Evolutionary conservation across 176 grass and related monocot species (phyloP).

Genomic region (Oryza meridionalis): DNA sequence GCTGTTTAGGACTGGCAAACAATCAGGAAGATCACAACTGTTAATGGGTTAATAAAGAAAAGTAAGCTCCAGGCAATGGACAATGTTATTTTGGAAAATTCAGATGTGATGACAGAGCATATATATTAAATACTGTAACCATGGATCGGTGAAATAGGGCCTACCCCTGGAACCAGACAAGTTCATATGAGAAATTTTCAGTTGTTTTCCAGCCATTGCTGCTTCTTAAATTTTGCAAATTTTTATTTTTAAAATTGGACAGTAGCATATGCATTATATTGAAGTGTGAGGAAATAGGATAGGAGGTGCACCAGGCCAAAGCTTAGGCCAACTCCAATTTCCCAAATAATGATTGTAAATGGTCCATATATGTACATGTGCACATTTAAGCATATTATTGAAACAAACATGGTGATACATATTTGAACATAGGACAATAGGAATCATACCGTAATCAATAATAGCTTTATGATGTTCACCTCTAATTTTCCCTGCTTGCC

Average conservation of each 20-base stretch:
- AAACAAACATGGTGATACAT: neutral
- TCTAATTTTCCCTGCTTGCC: neutral
- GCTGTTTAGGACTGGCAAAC: neutral
- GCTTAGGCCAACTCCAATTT: neutral
- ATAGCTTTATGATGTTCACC: neutral
- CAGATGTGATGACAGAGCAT: neutral
- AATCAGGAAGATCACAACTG: neutral
- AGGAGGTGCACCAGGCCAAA: neutral
- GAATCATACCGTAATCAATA: neutral
- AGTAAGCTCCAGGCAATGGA: neutral
- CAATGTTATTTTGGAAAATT: neutral
- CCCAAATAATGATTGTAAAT: neutral
- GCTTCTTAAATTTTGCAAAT: too few species aligned
- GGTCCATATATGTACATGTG: neutral
- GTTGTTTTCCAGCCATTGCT: neutral
- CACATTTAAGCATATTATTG: neutral
- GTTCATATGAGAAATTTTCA: neutral
- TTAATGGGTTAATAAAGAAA: neutral
- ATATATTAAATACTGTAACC: neutral
- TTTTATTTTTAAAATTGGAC: neutral
- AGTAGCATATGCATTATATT: neutral
- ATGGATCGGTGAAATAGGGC: neutral
- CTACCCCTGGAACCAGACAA: neutral
- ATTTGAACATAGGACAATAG: neutral
- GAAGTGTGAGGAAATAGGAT: neutral